A percentile compares a stretch with the other conserved stretches of the same genome.
Conservation (phyloP, 176 grass and related monocot genomes). For the Areca catechu region DNA sequence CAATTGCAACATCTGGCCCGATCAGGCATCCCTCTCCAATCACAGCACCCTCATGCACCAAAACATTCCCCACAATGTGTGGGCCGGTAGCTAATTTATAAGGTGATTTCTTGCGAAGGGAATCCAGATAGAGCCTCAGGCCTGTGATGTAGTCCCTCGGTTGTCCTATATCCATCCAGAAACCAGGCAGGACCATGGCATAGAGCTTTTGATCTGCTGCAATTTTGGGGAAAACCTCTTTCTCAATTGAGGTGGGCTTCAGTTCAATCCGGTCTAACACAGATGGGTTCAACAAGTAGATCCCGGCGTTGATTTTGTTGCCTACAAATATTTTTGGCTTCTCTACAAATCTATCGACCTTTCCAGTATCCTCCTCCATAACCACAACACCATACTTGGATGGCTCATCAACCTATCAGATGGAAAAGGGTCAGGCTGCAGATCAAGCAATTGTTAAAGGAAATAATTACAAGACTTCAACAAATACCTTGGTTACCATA, state of each 20-base stretch:
- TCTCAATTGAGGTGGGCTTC: constrained; percentile 81
- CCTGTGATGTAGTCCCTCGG: constrained; percentile 87
- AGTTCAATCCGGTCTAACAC: constrained; percentile 67
- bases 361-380: constrained; percentile 62
- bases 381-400: constrained; percentile 87
- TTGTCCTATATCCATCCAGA: constrained; percentile 96
- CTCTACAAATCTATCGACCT: constrained; percentile 83
- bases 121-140: constrained; percentile 71
- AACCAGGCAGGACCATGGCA: constrained; percentile 67
- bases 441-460: background rate
- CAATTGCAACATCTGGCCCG: constrained; percentile 68
- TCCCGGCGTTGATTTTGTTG: constrained; percentile 91
- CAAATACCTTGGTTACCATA: constrained; percentile 71
- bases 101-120: constrained; percentile 53
- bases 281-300: constrained; percentile 73
- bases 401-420: constrained; percentile 56
- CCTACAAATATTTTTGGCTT: constrained; percentile 83
- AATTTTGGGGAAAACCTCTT: constrained; percentile 76
- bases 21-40: constrained; percentile 76
- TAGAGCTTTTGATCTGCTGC: constrained; percentile 44
- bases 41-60: constrained; percentile 63
- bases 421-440: background rate
- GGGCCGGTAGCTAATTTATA: constrained; percentile 36
- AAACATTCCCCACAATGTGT: constrained; percentile 72
- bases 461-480: too few species aligned